Percentiles rank a stretch among this genome's conserved stretches.
Evolutionary conservation across 257 asterid species (phyloP).

Genomic region (Lantana camara): DNA sequence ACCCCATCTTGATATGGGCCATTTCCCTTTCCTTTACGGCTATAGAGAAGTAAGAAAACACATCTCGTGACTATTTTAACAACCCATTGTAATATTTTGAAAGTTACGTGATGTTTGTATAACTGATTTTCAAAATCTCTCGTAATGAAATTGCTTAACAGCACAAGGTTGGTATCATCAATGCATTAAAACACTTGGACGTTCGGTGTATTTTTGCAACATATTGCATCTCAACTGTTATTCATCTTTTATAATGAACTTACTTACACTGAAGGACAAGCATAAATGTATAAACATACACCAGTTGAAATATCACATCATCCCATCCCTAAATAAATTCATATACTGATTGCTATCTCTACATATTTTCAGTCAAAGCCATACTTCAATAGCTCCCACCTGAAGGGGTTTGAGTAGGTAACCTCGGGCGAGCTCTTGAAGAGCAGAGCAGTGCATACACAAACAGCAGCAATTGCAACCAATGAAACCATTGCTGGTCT

Average conservation of each 20-base stretch:
- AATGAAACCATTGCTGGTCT: conserved; percentile 54
- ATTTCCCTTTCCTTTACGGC: too few species aligned
- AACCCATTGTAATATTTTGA: too few species aligned
- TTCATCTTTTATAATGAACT: neutral
- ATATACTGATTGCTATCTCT: neutral
- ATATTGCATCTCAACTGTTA: too few species aligned
- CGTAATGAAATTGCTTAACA: too few species aligned
- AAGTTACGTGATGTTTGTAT: too few species aligned
- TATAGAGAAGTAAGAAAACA: too few species aligned
- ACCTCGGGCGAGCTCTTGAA: conserved; percentile 54
- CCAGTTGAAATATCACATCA: neutral
- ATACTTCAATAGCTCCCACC: conserved; percentile 48
- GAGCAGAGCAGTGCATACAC: conserved; percentile 59
- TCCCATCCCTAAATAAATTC: neutral
- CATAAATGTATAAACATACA: neutral
- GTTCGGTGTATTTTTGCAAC: too few species aligned
- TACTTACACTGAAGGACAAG: neutral
- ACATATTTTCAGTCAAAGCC: conserved; percentile 35
- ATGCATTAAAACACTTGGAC: too few species aligned
- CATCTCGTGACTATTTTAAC: too few species aligned
- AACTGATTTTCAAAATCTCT: too few species aligned
- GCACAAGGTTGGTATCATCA: too few species aligned
- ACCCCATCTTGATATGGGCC: too few species aligned
- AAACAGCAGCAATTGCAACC: conserved; percentile 54
- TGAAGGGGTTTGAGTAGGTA: conserved; percentile 37